Conservation (phyloP, 495 filamentous ascomycete species). For the Podospora pseudocomata region DNA sequence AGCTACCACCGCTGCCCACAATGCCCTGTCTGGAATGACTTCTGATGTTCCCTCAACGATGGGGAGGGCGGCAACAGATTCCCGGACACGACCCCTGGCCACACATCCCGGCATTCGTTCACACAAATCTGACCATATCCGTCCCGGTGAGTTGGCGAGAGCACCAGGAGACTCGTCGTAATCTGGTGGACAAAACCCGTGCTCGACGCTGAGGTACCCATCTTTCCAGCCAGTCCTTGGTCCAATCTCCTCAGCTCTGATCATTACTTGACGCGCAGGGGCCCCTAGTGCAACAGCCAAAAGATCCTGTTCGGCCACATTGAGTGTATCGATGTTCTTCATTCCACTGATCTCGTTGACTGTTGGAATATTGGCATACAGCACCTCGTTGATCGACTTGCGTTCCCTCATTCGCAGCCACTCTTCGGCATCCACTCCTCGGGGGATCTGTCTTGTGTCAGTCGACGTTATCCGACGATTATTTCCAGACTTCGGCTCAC, state of each 20-base stretch:
- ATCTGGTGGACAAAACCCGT: slow-evolving; percentile 51
- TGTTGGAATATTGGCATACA: slow-evolving; percentile 35
- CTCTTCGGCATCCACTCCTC: slow-evolving; percentile 35
- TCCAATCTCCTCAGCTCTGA: slow-evolving; percentile 50
- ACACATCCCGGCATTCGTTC: slow-evolving; percentile 52
- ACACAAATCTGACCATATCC: slow-evolving; percentile 53
- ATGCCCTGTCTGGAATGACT: slow-evolving; percentile 47
- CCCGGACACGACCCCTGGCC: slow-evolving; percentile 45
- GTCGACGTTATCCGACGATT: not conserved
- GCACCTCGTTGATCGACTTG: slow-evolving; percentile 39
- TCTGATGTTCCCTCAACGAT: slow-evolving; percentile 46
- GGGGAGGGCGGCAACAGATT: slow-evolving; percentile 47
- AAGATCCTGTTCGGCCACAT: slow-evolving; percentile 43
- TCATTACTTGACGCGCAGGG: slow-evolving; percentile 50
- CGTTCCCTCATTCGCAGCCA: slow-evolving; percentile 38
- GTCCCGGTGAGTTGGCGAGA: slow-evolving; percentile 45
- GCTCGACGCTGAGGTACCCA: slow-evolving; percentile 49
- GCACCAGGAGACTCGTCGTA: slow-evolving; percentile 47
- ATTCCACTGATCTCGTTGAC: slow-evolving; percentile 31
- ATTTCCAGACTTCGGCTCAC: slow-evolving; percentile 18
- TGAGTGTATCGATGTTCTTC: slow-evolving; percentile 44
- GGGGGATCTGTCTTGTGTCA: slow-evolving; percentile 30
- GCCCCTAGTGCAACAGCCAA: slow-evolving; percentile 50
- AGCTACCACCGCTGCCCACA: slow-evolving; percentile 52
- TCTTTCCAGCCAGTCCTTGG: slow-evolving; percentile 51